Percentiles rank a stretch among this genome's conserved stretches.
Conservation (phyloP, 305 asterid species). For the Galium porrigens region DNA sequence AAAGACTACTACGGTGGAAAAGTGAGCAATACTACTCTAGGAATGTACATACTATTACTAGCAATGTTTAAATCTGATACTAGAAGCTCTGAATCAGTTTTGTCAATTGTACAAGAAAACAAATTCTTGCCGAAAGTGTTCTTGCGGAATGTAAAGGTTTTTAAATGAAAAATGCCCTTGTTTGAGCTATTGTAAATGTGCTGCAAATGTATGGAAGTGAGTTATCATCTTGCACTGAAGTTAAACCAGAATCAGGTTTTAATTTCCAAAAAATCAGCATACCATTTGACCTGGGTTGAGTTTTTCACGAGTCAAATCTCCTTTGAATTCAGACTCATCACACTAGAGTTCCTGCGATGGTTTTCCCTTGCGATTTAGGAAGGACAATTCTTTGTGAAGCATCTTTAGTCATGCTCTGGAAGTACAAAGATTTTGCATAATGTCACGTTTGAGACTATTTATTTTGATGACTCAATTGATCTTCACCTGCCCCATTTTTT, state of each 20-base stretch:
- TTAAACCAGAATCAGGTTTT: not conserved
- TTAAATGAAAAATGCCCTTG: not conserved
- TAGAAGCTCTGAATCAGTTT: not conserved
- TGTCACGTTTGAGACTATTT: not conserved
- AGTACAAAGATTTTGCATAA: not conserved
- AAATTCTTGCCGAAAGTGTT: too few species aligned
- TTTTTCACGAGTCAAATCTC: not conserved
- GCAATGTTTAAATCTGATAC: not conserved
- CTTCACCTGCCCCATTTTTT: not conserved
- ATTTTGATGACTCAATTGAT: not conserved
- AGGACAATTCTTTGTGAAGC: not conserved
- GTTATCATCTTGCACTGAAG: not conserved
- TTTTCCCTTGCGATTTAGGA: not conserved
- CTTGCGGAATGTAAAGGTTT: not conserved
- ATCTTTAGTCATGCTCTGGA: not conserved
- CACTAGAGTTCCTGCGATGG: not conserved
- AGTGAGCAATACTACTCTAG: not conserved
- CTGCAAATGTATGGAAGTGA: not conserved
- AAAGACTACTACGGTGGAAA: not conserved
- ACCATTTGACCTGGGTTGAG: not conserved
- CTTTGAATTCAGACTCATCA: not conserved
- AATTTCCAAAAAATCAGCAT: not conserved
- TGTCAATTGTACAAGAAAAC: not conserved
- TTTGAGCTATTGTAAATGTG: not conserved
- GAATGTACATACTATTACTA: not conserved